A percentile compares a stretch with the other conserved stretches of the same genome.
Evolutionary conservation across 2,329 filamentous ascomycete species (phyloP).

Genomic region (Thielaviopsis populi): DNA sequence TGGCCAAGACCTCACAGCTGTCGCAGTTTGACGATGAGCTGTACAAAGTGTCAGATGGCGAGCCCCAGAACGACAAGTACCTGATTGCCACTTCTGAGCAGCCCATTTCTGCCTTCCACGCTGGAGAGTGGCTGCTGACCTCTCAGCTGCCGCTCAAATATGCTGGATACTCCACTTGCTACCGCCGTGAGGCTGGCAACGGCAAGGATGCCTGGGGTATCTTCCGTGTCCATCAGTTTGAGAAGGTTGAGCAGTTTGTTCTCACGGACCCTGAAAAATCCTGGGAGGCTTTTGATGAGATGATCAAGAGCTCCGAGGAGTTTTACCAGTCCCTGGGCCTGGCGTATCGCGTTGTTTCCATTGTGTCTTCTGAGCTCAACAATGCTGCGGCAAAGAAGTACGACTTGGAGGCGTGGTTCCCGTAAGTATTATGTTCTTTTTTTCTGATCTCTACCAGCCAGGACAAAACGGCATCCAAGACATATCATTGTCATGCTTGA

Average conservation of each 20-base stretch:
- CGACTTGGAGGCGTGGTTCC: constrained; percentile 93
- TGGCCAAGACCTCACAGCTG: constrained; percentile 96
- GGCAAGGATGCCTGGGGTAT: constrained; percentile 92
- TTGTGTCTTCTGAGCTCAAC: constrained; percentile 92
- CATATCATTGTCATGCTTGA: background rate
- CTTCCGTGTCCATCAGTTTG: constrained; percentile 95
- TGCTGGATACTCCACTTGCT: constrained; percentile 87
- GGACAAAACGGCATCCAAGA: too few relatives aligned
- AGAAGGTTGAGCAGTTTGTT: constrained; percentile 78
- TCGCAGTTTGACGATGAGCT: constrained; percentile 96
- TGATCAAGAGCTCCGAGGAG: constrained; percentile 82
- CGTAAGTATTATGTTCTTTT: constrained; percentile 33
- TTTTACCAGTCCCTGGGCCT: constrained; percentile 86
- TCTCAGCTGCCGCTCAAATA: constrained; percentile 83
- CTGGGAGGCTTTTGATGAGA: constrained; percentile 84
- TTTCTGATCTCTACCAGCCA: too few relatives aligned
- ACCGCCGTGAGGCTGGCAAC: constrained; percentile 83
- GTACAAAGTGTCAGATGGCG: constrained; percentile 87
- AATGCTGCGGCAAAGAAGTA: constrained; percentile 68
- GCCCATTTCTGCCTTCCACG: constrained; percentile 82
- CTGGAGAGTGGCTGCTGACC: constrained; percentile 79
- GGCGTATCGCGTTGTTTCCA: constrained; percentile 82
- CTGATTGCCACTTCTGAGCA: constrained; percentile 74
- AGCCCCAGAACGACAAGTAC: constrained; percentile 77
- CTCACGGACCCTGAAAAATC: constrained; percentile 76